A percentile compares a stretch with the other conserved stretches of the same genome.
These are phyloP conservation scores for Nyssa sinensis DNA, from an alignment of 148 eudicot species.

Conservation along the genomic window DNA sequence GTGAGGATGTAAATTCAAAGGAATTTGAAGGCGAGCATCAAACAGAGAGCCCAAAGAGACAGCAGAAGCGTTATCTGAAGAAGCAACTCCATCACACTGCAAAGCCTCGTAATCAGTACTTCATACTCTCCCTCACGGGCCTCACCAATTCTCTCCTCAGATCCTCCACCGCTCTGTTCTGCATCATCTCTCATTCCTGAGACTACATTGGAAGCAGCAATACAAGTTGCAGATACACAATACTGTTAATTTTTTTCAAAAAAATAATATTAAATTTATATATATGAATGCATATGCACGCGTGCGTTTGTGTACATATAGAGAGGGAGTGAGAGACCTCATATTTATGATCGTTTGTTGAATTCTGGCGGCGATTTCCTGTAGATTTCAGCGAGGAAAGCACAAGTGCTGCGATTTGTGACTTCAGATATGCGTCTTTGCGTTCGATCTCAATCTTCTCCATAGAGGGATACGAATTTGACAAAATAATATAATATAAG, in stretches of 20 bases:
- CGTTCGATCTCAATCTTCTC: not conserved
- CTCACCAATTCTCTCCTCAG: constrained; percentile 30
- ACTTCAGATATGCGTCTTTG: constrained; percentile 7
- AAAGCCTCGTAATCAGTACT: constrained; percentile 25
- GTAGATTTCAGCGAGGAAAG: constrained; percentile 19
- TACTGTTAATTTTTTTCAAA: too few species aligned
- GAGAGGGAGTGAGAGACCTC: constrained; percentile 6
- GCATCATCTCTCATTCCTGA: constrained; percentile 29
- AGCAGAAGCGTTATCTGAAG: constrained; percentile 23
- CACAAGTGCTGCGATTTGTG: constrained; percentile 23
- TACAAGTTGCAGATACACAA: not conserved
- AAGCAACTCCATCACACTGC: constrained; percentile 25
- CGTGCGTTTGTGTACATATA: too few species aligned
- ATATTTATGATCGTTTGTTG: not conserved
- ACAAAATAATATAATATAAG: too few species aligned
- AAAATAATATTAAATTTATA: not conserved
- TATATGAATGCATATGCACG: not conserved
- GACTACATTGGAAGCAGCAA: not conserved
- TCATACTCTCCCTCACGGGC: constrained; percentile 28
- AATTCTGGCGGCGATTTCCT: not conserved
- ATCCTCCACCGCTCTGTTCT: constrained; percentile 22
- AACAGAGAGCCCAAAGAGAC: constrained; percentile 21
- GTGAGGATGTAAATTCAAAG: constrained; percentile 3
- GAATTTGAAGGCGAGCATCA: constrained; percentile 13
- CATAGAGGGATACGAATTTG: too few species aligned